A percentile compares a stretch with the other conserved stretches of the same genome.
Evolutionary conservation across 345 rosid species (phyloP).

Genomic region (Linum lewisii): DNA sequence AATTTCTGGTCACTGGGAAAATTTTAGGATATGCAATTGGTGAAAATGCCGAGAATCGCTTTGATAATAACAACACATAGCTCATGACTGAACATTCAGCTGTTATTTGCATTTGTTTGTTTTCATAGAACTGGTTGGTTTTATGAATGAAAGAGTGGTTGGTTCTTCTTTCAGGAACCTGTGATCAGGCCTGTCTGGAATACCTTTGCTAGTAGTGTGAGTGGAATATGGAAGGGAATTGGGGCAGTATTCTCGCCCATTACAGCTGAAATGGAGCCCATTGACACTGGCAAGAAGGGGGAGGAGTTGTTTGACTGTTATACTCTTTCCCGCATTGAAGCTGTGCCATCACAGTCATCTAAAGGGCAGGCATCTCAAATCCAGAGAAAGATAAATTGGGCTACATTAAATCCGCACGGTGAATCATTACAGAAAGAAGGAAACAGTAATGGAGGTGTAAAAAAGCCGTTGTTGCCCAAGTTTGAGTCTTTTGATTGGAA

Average conservation of each 20-base stretch:
- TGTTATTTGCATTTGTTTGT: not conserved
- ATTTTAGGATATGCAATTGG: not conserved
- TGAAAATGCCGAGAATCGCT: not conserved
- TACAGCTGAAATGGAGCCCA: slow-evolving; percentile 84
- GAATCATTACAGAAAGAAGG: slow-evolving; percentile 31
- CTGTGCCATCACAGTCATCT: slow-evolving; percentile 24
- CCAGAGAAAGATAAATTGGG: slow-evolving; percentile 74
- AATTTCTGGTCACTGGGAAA: not conserved
- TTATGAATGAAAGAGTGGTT: not conserved
- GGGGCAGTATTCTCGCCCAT: slow-evolving; percentile 87
- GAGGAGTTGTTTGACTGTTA: slow-evolving; percentile 74
- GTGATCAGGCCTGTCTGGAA: slow-evolving; percentile 75
- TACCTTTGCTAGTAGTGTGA: slow-evolving; percentile 83
- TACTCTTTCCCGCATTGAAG: slow-evolving; percentile 47
- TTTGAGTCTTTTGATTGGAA: slow-evolving; percentile 55
- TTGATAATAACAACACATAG: too few species aligned
- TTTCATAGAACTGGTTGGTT: not conserved
- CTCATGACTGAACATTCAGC: too few species aligned
- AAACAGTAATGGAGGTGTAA: slow-evolving; percentile 15
- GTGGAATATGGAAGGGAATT: slow-evolving; percentile 94
- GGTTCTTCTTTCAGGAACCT: slow-evolving; percentile 48
- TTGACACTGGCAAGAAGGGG: slow-evolving; percentile 59
- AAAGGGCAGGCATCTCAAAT: slow-evolving; percentile 40
- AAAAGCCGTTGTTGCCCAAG: slow-evolving; percentile 34
- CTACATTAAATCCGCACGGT: slow-evolving; percentile 78